Evolutionary conservation across 108 stramenopile genomes (phyloP).

Genomic region (Nitzschia sp.): DNA sequence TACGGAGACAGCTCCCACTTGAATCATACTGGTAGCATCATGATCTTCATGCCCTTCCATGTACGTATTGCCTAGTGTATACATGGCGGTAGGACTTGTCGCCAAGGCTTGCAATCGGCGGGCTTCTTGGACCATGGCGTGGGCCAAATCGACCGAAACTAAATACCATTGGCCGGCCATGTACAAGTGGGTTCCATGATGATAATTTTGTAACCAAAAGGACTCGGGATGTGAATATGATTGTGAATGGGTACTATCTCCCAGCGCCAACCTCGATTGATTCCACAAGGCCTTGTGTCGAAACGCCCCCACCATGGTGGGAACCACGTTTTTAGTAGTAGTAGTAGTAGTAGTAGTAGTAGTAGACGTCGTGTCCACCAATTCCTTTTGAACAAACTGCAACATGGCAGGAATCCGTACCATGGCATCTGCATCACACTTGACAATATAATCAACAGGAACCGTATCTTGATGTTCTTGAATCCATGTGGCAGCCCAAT

Average conservation of each 20-base stretch:
- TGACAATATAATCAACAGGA: slow-evolving; percentile 30
- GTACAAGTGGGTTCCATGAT: slow-evolving; percentile 46
- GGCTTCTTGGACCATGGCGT: slow-evolving; percentile 38
- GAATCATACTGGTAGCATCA: slow-evolving; percentile 47
- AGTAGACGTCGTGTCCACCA: slow-evolving; percentile 2
- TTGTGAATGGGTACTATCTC: neutral
- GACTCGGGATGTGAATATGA: slow-evolving; percentile 12
- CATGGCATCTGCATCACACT: slow-evolving; percentile 46
- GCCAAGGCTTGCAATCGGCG: neutral
- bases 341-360: neutral
- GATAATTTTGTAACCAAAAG: slow-evolving; percentile 31
- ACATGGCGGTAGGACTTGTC: neutral
- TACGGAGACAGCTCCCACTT: neutral
- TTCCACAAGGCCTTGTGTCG: slow-evolving; percentile 50
- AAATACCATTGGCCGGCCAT: slow-evolving; percentile 52
- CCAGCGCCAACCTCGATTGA: neutral
- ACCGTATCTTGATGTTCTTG: neutral
- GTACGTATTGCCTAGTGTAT: slow-evolving; percentile 13
- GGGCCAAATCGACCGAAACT: slow-evolving; percentile 34
- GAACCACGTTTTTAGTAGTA: slow-evolving; percentile 24
- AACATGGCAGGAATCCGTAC: slow-evolving; percentile 40
- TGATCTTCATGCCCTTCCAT: slow-evolving; percentile 54
- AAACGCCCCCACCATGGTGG: slow-evolving; percentile 36
- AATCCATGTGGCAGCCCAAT: slow-evolving; percentile 21
- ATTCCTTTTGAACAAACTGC: slow-evolving; percentile 30